Percentiles rank a stretch among this genome's conserved stretches.
These are phyloP conservation scores for Metschnikowia lochheadii DNA, from an alignment of 805 yeast genomes.

Conservation along the genomic window DNA sequence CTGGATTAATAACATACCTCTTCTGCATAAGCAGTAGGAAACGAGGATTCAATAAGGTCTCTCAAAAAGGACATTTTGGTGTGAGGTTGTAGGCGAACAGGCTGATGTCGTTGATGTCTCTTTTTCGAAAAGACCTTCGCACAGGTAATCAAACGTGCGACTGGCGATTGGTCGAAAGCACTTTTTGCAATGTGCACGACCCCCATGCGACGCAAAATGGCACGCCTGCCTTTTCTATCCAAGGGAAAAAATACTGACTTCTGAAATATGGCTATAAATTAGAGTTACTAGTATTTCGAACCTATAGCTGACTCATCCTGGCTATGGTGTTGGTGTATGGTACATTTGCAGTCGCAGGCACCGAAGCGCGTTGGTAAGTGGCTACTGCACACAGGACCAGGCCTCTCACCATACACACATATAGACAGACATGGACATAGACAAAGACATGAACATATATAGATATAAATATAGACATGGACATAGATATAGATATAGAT, in stretches of 20 bases:
- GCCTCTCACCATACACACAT: not conserved
- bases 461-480: no score
- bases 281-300: not conserved
- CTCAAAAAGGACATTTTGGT: slow-evolving; percentile 47
- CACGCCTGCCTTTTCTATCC: not conserved
- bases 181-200: slow-evolving; percentile 10
- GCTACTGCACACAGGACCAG: not conserved
- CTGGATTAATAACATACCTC: slow-evolving; percentile 40
- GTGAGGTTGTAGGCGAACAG: slow-evolving; percentile 6
- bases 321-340: not conserved
- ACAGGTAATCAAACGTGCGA: slow-evolving; percentile 19
- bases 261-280: no score
- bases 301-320: not conserved
- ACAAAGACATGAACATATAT: no score
- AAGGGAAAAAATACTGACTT: not conserved
- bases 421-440: no score
- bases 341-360: not conserved
- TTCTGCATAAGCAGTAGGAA: slow-evolving; percentile 86
- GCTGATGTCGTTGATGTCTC: slow-evolving; percentile 3
- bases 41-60: slow-evolving; percentile 75
- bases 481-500: no score
- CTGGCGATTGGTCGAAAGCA: slow-evolving; percentile 18
- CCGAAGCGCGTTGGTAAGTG: not conserved
- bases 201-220: not conserved
- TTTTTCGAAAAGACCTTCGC: slow-evolving; percentile 13